Conservation (phyloP, 2,329 filamentous ascomycete genomes). For the Aspergillus glaucus region DNA sequence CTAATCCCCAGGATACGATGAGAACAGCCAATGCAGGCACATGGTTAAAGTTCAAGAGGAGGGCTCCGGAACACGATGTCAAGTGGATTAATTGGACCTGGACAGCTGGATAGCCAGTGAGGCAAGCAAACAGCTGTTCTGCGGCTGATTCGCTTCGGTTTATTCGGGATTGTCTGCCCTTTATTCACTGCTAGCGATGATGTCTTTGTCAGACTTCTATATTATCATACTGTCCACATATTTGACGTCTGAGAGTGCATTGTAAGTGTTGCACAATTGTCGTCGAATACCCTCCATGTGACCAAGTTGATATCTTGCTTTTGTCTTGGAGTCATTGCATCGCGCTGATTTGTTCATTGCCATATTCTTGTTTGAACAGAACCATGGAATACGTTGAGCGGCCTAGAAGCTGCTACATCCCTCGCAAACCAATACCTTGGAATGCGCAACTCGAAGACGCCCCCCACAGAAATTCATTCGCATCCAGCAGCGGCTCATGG, state of each 20-base stretch:
- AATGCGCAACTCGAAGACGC: not conserved
- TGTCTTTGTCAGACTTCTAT: no score
- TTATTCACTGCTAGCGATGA: no score
- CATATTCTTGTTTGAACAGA: no score
- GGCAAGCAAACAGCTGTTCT: not conserved
- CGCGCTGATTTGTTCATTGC: no score
- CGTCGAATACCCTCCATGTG: no score
- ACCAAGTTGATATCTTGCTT: no score
- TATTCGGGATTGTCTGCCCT: no score
- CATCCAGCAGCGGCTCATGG: slow-evolving; percentile 30
- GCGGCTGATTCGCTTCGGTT: not conserved
- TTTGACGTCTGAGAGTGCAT: no score
- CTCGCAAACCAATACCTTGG: not conserved
- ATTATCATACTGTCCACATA: no score
- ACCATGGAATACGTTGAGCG: not conserved
- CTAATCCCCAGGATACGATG: no score
- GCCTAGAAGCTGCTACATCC: not conserved
- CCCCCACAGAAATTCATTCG: not conserved
- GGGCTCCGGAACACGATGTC: not conserved
- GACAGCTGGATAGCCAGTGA: not conserved
- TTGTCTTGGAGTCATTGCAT: no score
- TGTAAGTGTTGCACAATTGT: no score
- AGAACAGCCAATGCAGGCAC: not conserved
- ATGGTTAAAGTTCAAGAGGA: not conserved
- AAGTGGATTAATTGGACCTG: not conserved